These are phyloP conservation scores for Logfia minima DNA, from an alignment of 129 eudicot species.

Conservation along the genomic window DNA sequence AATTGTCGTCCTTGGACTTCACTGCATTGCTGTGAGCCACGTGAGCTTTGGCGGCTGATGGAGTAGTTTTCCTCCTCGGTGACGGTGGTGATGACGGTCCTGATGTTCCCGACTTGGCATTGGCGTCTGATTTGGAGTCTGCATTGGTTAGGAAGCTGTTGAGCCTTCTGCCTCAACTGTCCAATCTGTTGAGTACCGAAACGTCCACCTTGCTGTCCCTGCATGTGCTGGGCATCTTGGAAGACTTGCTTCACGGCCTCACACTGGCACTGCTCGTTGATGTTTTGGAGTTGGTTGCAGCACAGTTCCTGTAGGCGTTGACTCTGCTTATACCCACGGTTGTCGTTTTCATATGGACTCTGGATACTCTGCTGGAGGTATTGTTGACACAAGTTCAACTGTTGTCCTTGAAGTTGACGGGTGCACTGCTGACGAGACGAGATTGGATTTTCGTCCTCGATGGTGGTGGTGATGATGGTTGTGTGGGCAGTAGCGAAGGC, in stretches of 20 bases:
- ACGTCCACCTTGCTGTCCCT: constrained; percentile 14
- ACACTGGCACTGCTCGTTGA: constrained; percentile 28
- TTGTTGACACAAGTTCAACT: constrained; percentile 11
- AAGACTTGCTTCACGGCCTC: constrained; percentile 16
- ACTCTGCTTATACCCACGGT: neutral
- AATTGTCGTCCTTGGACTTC: neutral
- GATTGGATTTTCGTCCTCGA: constrained; percentile 19
- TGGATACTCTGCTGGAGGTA: constrained; percentile 12
- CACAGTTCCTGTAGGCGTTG: neutral
- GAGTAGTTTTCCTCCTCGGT: constrained; percentile 6
- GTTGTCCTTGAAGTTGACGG: constrained; percentile 9
- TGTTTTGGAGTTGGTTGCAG: constrained; percentile 23
- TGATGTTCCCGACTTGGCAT: constrained; percentile 18
- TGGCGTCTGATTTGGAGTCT: neutral
- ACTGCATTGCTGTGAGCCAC: constrained; percentile 5
- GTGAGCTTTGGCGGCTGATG: neutral
- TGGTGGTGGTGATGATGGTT: constrained; percentile 32
- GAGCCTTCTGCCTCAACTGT: constrained; percentile 24
- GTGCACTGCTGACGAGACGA: neutral
- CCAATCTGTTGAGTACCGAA: constrained; percentile 6
- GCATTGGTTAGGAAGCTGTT: constrained; percentile 23
- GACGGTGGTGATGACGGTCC: constrained; percentile 18
- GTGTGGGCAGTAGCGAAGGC: constrained; percentile 28
- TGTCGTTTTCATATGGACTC: neutral
- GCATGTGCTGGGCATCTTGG: neutral